phyloP scores from a whole-genome alignment of 164 flowering plant species.

The Tinospora cordifolia region DNA sequence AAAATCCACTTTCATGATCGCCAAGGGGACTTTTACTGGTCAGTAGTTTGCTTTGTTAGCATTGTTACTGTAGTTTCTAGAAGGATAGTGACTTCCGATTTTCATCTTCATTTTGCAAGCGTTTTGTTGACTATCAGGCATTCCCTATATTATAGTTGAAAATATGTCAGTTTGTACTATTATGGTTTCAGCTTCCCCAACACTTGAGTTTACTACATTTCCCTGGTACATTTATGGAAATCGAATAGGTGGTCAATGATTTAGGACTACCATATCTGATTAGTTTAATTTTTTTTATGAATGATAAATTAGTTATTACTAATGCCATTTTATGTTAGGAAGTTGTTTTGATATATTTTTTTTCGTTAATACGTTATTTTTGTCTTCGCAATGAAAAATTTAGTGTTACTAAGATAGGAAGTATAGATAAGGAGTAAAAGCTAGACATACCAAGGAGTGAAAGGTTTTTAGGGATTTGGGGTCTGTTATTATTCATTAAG shows the following conservation, averaged over 20 bases:
- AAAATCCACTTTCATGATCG: conserved; percentile 91
- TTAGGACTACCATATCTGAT: background rate
- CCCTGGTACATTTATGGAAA: background rate
- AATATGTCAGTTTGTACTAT: too few relatives aligned
- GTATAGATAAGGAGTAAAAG: too few relatives aligned
- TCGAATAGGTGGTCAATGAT: background rate
- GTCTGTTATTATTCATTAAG: too few relatives aligned
- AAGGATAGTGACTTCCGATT: background rate
- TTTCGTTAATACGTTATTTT: background rate
- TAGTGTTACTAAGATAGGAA: too few relatives aligned
- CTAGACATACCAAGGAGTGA: too few relatives aligned
- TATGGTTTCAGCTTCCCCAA: background rate
- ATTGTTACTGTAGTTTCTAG: background rate
- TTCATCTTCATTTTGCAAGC: background rate
- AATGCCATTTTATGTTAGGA: background rate
- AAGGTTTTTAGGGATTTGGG: too few relatives aligned
- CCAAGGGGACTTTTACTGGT: conserved; percentile 98
- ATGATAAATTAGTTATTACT: too few relatives aligned
- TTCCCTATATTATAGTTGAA: too few relatives aligned
- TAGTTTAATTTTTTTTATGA: background rate
- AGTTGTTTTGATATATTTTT: background rate
- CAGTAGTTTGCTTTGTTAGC: conserved; percentile 8
- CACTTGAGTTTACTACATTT: background rate
- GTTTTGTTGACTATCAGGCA: background rate
- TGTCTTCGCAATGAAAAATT: too few relatives aligned